phyloP scores from a whole-genome alignment of 2,329 filamentous ascomycete species.

The Daldinia sp. region DNA sequence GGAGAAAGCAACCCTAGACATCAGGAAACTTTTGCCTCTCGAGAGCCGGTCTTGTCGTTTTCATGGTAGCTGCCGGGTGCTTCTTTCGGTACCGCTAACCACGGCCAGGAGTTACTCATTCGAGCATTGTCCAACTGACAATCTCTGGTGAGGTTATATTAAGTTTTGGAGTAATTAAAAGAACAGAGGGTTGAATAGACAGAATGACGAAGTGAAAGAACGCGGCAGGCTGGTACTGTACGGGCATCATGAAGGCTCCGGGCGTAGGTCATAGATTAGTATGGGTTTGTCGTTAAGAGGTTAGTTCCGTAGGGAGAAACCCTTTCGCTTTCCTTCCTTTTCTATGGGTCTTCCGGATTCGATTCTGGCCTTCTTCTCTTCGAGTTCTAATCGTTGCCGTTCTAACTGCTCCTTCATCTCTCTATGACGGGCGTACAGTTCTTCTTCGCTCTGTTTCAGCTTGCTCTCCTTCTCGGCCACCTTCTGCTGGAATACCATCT shows the following conservation, averaged over 20 bases:
- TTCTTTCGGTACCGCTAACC: slow-evolving; percentile 39
- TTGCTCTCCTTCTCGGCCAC: slow-evolving; percentile 99
- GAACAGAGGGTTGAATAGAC: slow-evolving; percentile 56
- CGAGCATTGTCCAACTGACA: slow-evolving; percentile 43
- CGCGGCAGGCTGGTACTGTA: slow-evolving; percentile 70
- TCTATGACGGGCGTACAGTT: slow-evolving; percentile 95
- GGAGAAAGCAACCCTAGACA: slow-evolving; percentile 32
- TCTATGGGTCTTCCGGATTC: slow-evolving; percentile 96
- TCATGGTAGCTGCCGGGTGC: slow-evolving; percentile 36
- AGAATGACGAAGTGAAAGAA: slow-evolving; percentile 61
- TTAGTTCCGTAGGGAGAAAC: slow-evolving; percentile 94
- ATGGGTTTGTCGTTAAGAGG: slow-evolving; percentile 44
- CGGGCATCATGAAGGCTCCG: slow-evolving; percentile 69
- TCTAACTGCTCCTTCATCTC: slow-evolving; percentile 99
- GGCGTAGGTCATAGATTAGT: slow-evolving; percentile 64
- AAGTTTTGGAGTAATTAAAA: slow-evolving; percentile 60
- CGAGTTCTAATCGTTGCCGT: slow-evolving; percentile 91
- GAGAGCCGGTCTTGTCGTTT: slow-evolving; percentile 36
- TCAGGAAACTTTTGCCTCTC: slow-evolving; percentile 34
- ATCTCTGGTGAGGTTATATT: slow-evolving; percentile 56
- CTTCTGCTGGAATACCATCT: slow-evolving; percentile 99
- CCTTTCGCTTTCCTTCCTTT: slow-evolving; percentile 99
- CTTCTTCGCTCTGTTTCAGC: slow-evolving; percentile 98
- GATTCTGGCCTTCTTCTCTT: slow-evolving; percentile 97
- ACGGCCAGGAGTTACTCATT: slow-evolving; percentile 37